phyloP scores from a whole-genome alignment of 768 basidiomycete species.

The Lactifluus pinguis region DNA sequence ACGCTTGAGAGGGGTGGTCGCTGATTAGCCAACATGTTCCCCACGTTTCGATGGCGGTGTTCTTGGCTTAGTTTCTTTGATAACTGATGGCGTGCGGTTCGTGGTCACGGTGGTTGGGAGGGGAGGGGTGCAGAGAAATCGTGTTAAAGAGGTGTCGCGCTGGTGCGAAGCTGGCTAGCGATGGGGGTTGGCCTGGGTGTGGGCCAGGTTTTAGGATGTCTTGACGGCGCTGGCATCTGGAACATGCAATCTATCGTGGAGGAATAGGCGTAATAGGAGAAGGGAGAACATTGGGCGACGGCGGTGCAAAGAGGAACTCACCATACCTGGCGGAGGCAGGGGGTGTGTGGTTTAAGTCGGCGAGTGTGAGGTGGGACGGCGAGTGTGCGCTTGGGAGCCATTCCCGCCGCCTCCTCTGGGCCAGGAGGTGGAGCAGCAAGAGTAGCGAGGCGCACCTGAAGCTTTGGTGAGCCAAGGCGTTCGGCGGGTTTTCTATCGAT shows the following conservation, averaged over 20 bases:
- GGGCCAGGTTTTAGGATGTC: no score
- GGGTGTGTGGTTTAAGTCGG: conserved; percentile 51
- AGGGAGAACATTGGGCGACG: conserved; percentile 24
- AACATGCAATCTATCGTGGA: conserved; percentile 20
- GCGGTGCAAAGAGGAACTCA: conserved; percentile 29
- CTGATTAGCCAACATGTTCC: no score
- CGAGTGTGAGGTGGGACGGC: conserved; percentile 52
- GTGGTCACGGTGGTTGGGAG: no score
- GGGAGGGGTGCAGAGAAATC: no score
- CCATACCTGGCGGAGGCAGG: conserved; percentile 43
- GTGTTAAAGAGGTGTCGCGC: no score
- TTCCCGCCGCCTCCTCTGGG: conserved; percentile 1
- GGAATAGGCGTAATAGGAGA: conserved; percentile 36
- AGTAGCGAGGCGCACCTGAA: conserved; percentile 56
- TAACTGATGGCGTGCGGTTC: no score
- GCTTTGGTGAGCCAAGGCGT: conserved; percentile 44
- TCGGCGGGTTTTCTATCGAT: conserved; percentile 53
- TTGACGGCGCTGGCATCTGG: no score
- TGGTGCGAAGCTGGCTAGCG: no score
- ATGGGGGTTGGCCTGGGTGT: no score
- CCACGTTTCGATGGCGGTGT: no score
- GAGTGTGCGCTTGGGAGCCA: conserved; percentile 31
- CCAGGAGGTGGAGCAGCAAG: conserved; percentile 33
- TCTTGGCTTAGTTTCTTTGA: no score
- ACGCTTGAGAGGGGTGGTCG: no score